A percentile compares a stretch with the other conserved stretches of the same genome.
Conservation (phyloP, 2,329 filamentous ascomycete species). For the Boeremia lycopersici region DNA sequence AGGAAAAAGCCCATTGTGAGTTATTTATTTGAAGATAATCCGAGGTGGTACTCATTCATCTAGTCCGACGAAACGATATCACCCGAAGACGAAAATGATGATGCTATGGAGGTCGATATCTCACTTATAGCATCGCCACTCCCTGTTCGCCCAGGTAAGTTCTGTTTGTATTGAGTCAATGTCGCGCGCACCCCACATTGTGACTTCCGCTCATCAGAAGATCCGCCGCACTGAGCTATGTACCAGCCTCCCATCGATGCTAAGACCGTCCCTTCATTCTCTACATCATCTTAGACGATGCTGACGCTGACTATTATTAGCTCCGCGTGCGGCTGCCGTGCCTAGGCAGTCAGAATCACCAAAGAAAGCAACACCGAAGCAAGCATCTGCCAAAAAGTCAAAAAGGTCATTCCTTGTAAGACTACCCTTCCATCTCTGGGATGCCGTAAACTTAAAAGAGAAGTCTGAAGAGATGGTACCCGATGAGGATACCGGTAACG, state of each 20-base stretch:
- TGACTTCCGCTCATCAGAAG: background rate
- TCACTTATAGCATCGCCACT: conserved; percentile 26
- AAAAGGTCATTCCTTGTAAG: conserved; percentile 34
- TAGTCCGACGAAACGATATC: conserved; percentile 39
- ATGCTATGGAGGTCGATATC: conserved; percentile 29
- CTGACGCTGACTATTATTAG: conserved; percentile 11
- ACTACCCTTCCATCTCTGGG: conserved; percentile 7
- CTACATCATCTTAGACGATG: background rate
- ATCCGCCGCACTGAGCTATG: background rate
- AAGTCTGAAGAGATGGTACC: conserved; percentile 29
- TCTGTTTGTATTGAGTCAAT: conserved; percentile 2
- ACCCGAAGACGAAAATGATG: conserved; percentile 39
- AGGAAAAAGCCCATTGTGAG: conserved; percentile 42
- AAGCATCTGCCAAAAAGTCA: conserved; percentile 26
- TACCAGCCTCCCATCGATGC: background rate
- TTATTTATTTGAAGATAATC: conserved; percentile 8
- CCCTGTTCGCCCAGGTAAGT: conserved; percentile 38
- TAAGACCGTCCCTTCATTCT: background rate
- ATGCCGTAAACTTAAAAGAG: conserved; percentile 6
- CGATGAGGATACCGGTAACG: conserved; percentile 19
- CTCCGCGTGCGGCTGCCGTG: conserved; percentile 13
- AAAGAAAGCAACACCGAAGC: conserved; percentile 32
- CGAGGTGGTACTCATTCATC: background rate
- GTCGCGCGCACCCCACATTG: conserved; percentile 1
- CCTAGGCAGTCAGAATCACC: conserved; percentile 20